Base-by-base conservation (phyloP, 2,329 filamentous ascomycete species). In the Sporothrix phasma region DNA sequence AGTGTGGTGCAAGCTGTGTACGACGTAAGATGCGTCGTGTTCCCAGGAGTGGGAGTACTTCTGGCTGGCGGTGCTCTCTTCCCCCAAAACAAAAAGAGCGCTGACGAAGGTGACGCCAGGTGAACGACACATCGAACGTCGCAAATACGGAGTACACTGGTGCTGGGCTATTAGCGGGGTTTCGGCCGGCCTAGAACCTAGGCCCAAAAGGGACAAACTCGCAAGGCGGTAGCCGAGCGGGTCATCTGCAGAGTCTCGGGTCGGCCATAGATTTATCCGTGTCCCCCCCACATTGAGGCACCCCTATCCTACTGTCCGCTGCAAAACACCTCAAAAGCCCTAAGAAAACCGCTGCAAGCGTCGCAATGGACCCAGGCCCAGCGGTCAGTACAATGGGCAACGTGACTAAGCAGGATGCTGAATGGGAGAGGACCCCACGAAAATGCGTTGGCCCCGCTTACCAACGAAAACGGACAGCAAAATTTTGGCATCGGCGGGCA, bases 381-480 rank as follows among this genome's bases (percentile, higher is more conserved):
- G 46, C 34, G 46, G 34, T 15, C 17, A 43, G 22, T n/a, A 8
- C 8, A 47, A 17, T 17, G 13, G n/a, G n/a, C 5, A 61, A 26
- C 45, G 58, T 61, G 63, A 61, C 58, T 62, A 49, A 65, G 46
- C 58, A 6, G 7, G 15, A 17, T 2, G 15, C 3, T 22, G 8
- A 39, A 37, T 19, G 19, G 34, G 15, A 53, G 47, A 59, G 39
- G 17, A 46, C 64, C 60, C 64, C 64, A 65, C 64, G 64, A 62
- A 62, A 59, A 53, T 65, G 49, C 58, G 39, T 47, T 56, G 22
- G 53, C 64, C 60, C 64, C 64, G 61, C 64, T 56, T 46, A 19
- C n/a, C 37, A 41, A 46, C 51, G 63, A 65, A 65, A 62, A 62
- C 63, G 59, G 64, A 47, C 64, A 63, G 39, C 64, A 65, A 65